Base-by-base conservation (phyloP, 441 rosid species). In the Aleurites moluccanus region DNA sequence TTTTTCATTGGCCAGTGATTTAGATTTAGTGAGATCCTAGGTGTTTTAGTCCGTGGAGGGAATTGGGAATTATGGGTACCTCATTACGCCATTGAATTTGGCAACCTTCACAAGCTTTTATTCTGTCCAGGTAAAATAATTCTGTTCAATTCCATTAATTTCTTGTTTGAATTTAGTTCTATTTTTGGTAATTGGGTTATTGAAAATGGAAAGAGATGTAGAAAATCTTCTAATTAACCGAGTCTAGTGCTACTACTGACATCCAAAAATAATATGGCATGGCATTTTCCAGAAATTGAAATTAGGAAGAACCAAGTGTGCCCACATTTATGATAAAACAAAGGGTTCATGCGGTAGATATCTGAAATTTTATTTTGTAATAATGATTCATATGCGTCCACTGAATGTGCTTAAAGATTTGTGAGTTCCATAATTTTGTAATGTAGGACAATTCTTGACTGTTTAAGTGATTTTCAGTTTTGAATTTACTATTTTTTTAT, bases 11-110 rank as follows among this genome's bases (percentile, higher is more conserved):
- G 50, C 61, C n/a, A 61, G 68, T 45, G 59, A 68, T 30, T 72
- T 47, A 1, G 50, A 64, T 53, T 38, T 25, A 27, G 60, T 65
- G 38, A 63, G 52, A 73, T 63, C 53, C 13, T 64, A 66, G 42
- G 45, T 38, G 40, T 72, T 64, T 49, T 62, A 21, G 62, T 73
- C 42, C 42, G 57, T 3, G 21, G 15, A 53, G 38, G 49, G 20
- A 23, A 23, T 63, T 52, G 64, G 47, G 52, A 38, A 53, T 38
- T 18, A 35, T 64, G 76, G 45, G 18, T 64, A 53, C 63, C 60
- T 73, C 25, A 73, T 64, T 64, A 55, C 70, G 64, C 30, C 45
- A 23, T 23, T 53, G 70, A 56, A 73, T 42, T 75, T 53, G 35
- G 77, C 18, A 73, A 63, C 28, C 56, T 35, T 21, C 69, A 42